Base-by-base conservation (phyloP, 2,329 filamentous ascomycete species). In the Penicillium vulpinum region DNA sequence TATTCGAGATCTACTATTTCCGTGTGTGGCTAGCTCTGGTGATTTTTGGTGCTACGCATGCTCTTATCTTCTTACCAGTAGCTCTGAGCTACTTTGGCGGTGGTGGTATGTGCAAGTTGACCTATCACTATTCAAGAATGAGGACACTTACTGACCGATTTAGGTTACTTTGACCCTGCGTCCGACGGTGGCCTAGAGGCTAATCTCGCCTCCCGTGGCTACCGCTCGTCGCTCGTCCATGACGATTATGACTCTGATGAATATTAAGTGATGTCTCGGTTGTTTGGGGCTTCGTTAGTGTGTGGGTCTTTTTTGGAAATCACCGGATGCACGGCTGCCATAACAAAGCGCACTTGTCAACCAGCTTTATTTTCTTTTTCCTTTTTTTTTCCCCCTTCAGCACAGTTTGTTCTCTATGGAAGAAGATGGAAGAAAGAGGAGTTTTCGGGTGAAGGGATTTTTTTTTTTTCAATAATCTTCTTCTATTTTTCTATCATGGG, bases 1-100 rank as follows among this genome's bases (percentile, higher is more conserved):
- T 99, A 70, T 99, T 99, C 68, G 95, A 99, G 79, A 91, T 99
- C 56, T 99, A 99, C 78, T 99, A 99, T 77, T 99, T 99, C 82
- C 85, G 94, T 41, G 90, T 99, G 41, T 99, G 94, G 94, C 80
- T 97, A 18, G 89, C 92, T 7, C 83, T 99, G 53, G 92, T 99
- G 11, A 73, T 95, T 10, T 93, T 96, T 73, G 95, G 92, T 3
- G 91, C 91, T 8, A 83, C 88, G 10, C 94, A 99, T 73, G 91
- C 94, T 0, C 80, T 99, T 46, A 84, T 99, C 8, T 96, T 97
- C 73, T 78, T 99, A 66, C 94, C 94, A 0, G 94, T 97, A 1
- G 88, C 90, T 2, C 80, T 99, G 63, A 95, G 90, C 69, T 80
- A 97, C 48, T 82, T 90, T 49, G 94, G 94, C 18, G 94, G 94